Conservation (phyloP, 1,284 basidiomycete genomes). For the Phylloboletellus chloephorus region DNA sequence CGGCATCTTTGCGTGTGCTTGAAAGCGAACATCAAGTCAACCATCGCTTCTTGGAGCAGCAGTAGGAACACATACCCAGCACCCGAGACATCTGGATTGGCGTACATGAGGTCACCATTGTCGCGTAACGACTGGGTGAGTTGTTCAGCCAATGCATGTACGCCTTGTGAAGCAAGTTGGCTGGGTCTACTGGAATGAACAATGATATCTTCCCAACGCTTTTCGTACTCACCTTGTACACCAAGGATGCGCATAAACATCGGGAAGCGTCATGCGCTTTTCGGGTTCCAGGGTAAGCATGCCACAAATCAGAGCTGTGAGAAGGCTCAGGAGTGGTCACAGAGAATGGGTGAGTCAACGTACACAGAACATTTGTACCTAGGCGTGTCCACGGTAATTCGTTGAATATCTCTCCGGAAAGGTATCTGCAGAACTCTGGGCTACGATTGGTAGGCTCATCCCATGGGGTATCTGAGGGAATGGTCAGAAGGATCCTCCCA, state of each 20-base stretch:
- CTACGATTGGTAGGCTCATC: constrained; percentile 84
- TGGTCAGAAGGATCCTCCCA: not conserved
- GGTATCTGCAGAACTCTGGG: constrained; percentile 75
- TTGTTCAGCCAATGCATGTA: constrained; percentile 53
- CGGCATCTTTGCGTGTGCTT: constrained; percentile 36
- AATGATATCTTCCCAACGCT: not conserved
- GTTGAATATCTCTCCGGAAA: constrained; percentile 69
- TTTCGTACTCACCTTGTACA: constrained; percentile 52
- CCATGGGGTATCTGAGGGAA: constrained; percentile 86
- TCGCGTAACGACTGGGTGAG: constrained; percentile 63
- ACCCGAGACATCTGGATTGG: constrained; percentile 45
- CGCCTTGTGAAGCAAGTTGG: constrained; percentile 58
- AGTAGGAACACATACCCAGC: constrained; percentile 16
- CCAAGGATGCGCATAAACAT: constrained; percentile 78
- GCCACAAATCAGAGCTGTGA: constrained; percentile 62
- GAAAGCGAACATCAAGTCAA: constrained; percentile 1
- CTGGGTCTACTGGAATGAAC: constrained; percentile 49
- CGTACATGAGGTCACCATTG: constrained; percentile 66
- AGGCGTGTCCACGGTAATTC: constrained; percentile 84
- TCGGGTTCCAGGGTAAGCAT: constrained; percentile 74
- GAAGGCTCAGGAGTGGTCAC: not conserved
- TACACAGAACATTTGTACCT: constrained; percentile 55
- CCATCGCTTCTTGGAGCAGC: not conserved
- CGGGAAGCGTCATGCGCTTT: constrained; percentile 64
- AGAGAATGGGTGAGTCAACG: constrained; percentile 20